Conservation (phyloP, 2,329 filamentous ascomycete genomes). For the Penicillium sp. region DNA sequence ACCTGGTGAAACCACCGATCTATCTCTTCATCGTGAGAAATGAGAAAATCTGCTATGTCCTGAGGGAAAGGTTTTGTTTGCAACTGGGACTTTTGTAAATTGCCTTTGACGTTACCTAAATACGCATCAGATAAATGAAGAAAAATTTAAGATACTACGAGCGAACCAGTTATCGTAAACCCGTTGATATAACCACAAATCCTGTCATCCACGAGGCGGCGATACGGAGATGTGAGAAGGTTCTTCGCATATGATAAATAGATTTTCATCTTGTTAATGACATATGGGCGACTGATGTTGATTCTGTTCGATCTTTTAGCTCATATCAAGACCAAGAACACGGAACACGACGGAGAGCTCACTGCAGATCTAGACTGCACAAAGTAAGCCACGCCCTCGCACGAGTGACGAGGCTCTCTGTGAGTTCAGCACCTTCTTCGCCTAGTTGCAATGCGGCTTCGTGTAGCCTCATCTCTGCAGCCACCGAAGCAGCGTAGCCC, state of each 20-base stretch:
- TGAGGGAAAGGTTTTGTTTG: background rate
- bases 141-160: background rate
- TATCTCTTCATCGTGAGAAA: background rate
- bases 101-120: constrained; percentile 1
- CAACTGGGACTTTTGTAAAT: background rate
- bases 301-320: background rate
- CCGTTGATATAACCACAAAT: constrained; percentile 3
- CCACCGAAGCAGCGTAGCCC: background rate
- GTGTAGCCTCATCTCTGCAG: background rate
- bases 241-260: background rate
- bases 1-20: constrained; percentile 1
- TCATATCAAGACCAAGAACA: background rate
- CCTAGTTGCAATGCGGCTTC: background rate
- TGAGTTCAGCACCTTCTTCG: background rate
- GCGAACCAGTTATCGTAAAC: background rate
- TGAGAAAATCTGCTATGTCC: background rate
- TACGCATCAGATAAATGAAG: background rate
- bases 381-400: constrained; percentile 1
- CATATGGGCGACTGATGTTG: constrained; percentile 3
- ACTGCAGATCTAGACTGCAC: background rate
- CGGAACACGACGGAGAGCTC: background rate
- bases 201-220: background rate
- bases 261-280: background rate
- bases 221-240: background rate
- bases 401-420: background rate